Evolutionary conservation across 2,329 filamentous ascomycete species (phyloP).

Genomic region (Coniochaeta ligniaria): DNA sequence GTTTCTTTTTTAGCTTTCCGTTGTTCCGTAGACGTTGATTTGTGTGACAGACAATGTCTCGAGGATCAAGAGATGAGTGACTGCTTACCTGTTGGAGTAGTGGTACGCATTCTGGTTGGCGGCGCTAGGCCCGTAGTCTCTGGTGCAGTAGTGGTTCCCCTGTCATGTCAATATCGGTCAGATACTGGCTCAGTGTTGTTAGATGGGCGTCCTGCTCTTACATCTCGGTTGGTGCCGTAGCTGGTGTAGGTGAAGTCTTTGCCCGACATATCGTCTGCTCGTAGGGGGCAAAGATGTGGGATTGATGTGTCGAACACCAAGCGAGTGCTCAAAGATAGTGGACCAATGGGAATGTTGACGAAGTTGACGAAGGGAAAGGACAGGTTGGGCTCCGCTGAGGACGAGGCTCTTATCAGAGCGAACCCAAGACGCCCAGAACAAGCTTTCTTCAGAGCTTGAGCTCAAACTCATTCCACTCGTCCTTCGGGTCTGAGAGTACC

Average conservation of each 20-base stretch:
- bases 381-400: neutral
- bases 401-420: neutral
- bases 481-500: neutral
- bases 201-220: neutral
- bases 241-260: slow-evolving; percentile 13
- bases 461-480: neutral
- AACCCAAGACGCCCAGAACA: neutral
- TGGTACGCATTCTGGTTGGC: slow-evolving; percentile 49
- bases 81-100: slow-evolving; percentile 55
- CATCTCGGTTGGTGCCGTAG: slow-evolving; percentile 14
- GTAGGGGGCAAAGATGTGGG: neutral
- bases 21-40: neutral
- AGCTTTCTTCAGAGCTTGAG: neutral
- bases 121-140: slow-evolving; percentile 19
- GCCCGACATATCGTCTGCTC: slow-evolving; percentile 10
- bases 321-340: neutral
- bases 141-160: slow-evolving; percentile 17
- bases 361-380: neutral
- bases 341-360: neutral
- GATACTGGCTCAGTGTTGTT: neutral
- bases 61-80: neutral
- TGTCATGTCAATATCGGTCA: neutral
- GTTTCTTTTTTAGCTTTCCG: neutral
- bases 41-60: neutral
- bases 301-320: neutral